These are phyloP conservation scores for Phallus indusiatus DNA, from an alignment of 768 basidiomycete genomes.

Conservation along the genomic window DNA sequence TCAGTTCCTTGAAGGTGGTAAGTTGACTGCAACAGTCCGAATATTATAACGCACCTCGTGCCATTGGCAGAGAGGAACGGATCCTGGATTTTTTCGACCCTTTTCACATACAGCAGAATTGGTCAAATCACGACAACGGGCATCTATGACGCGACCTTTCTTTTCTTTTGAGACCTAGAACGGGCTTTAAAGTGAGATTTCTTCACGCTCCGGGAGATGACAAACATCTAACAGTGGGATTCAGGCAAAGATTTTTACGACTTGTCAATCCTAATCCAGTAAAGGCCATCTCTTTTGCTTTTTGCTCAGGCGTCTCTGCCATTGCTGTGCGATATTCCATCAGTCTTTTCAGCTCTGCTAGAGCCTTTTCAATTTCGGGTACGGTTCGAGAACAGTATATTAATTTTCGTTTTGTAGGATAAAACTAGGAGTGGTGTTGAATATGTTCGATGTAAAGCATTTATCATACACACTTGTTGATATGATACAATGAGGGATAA, in stretches of 20 bases:
- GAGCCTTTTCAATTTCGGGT: constrained; percentile 97
- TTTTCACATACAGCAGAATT: constrained; percentile 76
- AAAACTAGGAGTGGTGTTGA: constrained; percentile 48
- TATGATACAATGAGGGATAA: constrained; percentile 95
- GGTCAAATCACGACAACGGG: constrained; percentile 91
- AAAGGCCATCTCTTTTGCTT: constrained; percentile 70
- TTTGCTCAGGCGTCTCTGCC: constrained; percentile 67
- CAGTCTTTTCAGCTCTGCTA: constrained; percentile 88
- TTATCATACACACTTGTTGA: constrained; percentile 62
- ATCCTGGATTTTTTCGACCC: constrained; percentile 78
- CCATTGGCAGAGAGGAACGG: constrained; percentile 86
- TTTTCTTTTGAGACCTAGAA: constrained; percentile 92
- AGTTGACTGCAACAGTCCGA: constrained; percentile 8
- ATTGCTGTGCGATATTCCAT: constrained; percentile 76
- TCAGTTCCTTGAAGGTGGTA: constrained; percentile 55
- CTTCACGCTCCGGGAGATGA: neutral
- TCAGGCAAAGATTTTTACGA: constrained; percentile 92
- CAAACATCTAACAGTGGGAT: constrained; percentile 62
- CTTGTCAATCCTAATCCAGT: constrained; percentile 89
- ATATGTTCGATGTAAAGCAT: neutral
- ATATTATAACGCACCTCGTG: constrained; percentile 65
- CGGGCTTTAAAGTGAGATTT: neutral
- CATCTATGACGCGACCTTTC: constrained; percentile 96
- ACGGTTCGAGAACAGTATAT: constrained; percentile 99
- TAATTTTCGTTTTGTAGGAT: constrained; percentile 85